Base-by-base conservation (phyloP, 2,329 filamentous ascomycete species). In the Pseudogymnoascus sp. region DNA sequence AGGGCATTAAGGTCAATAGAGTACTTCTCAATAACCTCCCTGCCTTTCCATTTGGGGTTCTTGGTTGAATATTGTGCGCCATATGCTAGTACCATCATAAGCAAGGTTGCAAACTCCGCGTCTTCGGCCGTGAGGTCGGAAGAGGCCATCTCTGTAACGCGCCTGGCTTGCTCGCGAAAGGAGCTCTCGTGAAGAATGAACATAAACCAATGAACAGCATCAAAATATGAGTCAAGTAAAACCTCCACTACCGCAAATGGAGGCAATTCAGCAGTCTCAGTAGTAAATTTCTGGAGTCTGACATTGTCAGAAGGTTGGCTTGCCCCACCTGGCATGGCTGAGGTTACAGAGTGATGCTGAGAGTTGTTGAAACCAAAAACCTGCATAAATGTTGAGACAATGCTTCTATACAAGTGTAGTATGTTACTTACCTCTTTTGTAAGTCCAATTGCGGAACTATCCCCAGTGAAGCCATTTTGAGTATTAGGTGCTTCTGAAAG, bases 161-260 rank as follows among this genome's bases (percentile, higher is more conserved):
- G 64, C 15, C 36, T 37, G 13, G 36, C 36, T 15, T 37, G 36
- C 10, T 37, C 36, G 6, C 60, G 50, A 39, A 75, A 76, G 2
- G 71, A 67, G 13, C 67, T 64, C 61, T 75, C 72, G 33, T 74
- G 70, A 40, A 75, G 75, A 5, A 75, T 65, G 3, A 75, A 63
- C 61, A 72, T 73, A 61, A 75, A 76, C 74, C 74, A 76, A 39
- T 76, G 74, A 0, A 72, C 67, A n/a, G 70, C 68, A 58, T 75
- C 71, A 63, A 76, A 76, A 57, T 75, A 75, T 24, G 31, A 75
- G 39, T 74, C 69, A 5, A 74, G 67, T 7, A 75, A 64, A 11
- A 71, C 24, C 10, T 58, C 35, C 4, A 68, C 67, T 1, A 65
- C 66, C 17, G 72, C 64, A 6, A 50, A 2, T 59, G n/a, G 0